A percentile compares a stretch with the other conserved stretches of the same genome.
Evolutionary conservation across 306 rosid genomes (phyloP).

Genomic region (Trifolium repens): DNA sequence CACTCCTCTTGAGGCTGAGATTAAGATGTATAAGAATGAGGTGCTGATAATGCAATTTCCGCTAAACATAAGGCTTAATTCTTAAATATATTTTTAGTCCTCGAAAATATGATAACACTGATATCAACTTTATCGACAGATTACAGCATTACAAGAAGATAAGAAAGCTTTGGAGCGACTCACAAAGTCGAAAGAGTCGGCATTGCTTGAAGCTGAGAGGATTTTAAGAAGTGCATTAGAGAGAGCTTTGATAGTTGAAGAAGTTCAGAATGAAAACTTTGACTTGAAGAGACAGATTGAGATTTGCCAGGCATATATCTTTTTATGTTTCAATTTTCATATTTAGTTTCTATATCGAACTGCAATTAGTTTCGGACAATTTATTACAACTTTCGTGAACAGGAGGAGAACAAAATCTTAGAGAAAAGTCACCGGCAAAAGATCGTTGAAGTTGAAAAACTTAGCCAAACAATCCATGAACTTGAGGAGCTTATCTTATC

Average conservation of each 20-base stretch:
- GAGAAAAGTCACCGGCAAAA: slow-evolving; percentile 91
- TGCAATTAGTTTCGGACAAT: slow-evolving; percentile 22
- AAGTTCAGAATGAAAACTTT: slow-evolving; percentile 90
- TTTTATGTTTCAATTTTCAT: slow-evolving; percentile 33
- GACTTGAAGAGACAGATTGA: slow-evolving; percentile 98
- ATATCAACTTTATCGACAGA: slow-evolving; percentile 49
- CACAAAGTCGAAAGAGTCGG: slow-evolving; percentile 82
- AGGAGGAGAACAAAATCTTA: slow-evolving; percentile 93
- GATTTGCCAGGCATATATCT: slow-evolving; percentile 76
- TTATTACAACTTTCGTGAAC: slow-evolving; percentile 41
- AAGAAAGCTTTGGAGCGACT: slow-evolving; percentile 85
- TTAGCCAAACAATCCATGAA: slow-evolving; percentile 83
- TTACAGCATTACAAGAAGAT: slow-evolving; percentile 77
- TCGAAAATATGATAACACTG: background rate
- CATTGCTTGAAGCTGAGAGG: slow-evolving; percentile 90
- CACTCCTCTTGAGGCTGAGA: slow-evolving; percentile 92
- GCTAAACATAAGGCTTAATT: background rate
- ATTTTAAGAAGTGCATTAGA: slow-evolving; percentile 84
- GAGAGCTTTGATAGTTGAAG: slow-evolving; percentile 94
- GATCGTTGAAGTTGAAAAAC: slow-evolving; percentile 89
- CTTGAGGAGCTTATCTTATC: slow-evolving; percentile 88
- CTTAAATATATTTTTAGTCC: background rate
- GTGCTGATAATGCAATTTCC: slow-evolving; percentile 43
- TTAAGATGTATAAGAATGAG: slow-evolving; percentile 83
- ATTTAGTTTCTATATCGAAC: slow-evolving; percentile 19